Percentiles rank a stretch among this genome's conserved stretches.
Evolutionary conservation across 164 flowering plant species (phyloP).

Genomic region (Stephania japonica): DNA sequence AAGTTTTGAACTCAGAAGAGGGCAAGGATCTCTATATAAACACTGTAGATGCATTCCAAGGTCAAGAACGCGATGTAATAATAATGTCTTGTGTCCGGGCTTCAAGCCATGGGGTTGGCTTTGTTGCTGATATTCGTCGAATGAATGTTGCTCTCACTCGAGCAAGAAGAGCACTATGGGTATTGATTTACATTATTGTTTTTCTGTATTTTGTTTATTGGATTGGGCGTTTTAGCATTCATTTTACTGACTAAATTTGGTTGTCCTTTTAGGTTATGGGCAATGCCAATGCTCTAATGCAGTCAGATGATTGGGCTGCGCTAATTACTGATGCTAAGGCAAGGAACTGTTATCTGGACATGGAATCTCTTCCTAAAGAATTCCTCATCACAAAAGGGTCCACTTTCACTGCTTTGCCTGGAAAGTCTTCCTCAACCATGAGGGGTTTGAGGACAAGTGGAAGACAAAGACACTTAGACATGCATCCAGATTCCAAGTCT

Average conservation of each 20-base stretch:
- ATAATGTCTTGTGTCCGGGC: constrained; percentile 99
- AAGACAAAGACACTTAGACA: constrained; percentile 50
- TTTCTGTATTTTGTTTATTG: not conserved
- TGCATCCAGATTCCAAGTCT: constrained; percentile 56
- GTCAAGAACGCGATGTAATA: constrained; percentile 97
- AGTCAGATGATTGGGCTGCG: constrained; percentile 92
- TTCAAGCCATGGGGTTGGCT: constrained; percentile 88
- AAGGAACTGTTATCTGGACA: constrained; percentile 66
- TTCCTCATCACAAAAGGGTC: constrained; percentile 46
- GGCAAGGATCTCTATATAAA: constrained; percentile 87
- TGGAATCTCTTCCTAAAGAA: constrained; percentile 85
- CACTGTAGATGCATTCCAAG: constrained; percentile 98
- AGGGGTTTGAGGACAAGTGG: constrained; percentile 53
- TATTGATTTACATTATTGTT: constrained; percentile 22
- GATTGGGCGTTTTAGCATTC: not conserved
- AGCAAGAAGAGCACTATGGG: constrained; percentile 96
- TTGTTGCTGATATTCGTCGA: constrained; percentile 92
- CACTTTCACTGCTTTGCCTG: constrained; percentile 29
- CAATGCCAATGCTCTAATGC: constrained; percentile 71
- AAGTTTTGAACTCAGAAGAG: constrained; percentile 73
- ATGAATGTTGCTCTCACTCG: constrained; percentile 99
- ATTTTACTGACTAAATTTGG: not conserved
- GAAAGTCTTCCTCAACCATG: constrained; percentile 32
- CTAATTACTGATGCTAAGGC: constrained; percentile 80
- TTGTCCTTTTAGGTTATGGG: constrained; percentile 75